phyloP scores from a whole-genome alignment of 352 stramenopile species.

The Globisporangium paroecandrum region DNA sequence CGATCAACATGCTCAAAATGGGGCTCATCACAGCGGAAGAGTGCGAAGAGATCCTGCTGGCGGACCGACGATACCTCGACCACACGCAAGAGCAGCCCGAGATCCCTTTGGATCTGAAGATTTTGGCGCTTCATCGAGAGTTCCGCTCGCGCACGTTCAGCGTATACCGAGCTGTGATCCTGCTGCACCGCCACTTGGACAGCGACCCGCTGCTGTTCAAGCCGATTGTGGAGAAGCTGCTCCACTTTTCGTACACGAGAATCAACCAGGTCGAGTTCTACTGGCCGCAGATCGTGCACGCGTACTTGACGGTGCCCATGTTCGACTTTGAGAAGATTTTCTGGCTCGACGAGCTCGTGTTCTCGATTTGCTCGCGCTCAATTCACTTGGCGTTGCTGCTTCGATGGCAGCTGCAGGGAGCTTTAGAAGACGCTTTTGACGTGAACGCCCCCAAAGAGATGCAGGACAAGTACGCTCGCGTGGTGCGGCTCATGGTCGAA shows the following conservation, averaged over 20 bases:
- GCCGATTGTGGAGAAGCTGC: constrained; percentile 78
- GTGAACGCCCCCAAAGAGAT: constrained; percentile 71
- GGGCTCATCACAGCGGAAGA: constrained; percentile 83
- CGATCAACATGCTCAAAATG: constrained; percentile 83
- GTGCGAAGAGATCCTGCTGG: constrained; percentile 82
- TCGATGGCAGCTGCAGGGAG: constrained; percentile 84
- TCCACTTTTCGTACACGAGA: constrained; percentile 84
- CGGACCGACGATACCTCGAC: constrained; percentile 79
- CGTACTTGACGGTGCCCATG: constrained; percentile 83
- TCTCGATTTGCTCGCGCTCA: constrained; percentile 85
- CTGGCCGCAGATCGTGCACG: constrained; percentile 89
- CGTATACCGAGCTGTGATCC: constrained; percentile 80
- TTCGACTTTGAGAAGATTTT: constrained; percentile 91
- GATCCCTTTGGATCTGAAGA: constrained; percentile 82
- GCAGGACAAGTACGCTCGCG: constrained; percentile 83
- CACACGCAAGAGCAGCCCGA: constrained; percentile 84
- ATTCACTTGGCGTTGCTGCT: constrained; percentile 83
- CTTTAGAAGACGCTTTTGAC: constrained; percentile 83
- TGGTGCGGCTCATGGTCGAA: constrained; percentile 83
- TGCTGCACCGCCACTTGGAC: constrained; percentile 83
- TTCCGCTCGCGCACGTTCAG: constrained; percentile 78
- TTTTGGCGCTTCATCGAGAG: constrained; percentile 83
- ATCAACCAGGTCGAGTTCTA: constrained; percentile 93
- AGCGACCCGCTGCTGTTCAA: constrained; percentile 85
- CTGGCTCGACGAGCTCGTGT: constrained; percentile 84